Base-by-base conservation (phyloP, 345 rosid genomes). In the Salix arbutifolia region DNA sequence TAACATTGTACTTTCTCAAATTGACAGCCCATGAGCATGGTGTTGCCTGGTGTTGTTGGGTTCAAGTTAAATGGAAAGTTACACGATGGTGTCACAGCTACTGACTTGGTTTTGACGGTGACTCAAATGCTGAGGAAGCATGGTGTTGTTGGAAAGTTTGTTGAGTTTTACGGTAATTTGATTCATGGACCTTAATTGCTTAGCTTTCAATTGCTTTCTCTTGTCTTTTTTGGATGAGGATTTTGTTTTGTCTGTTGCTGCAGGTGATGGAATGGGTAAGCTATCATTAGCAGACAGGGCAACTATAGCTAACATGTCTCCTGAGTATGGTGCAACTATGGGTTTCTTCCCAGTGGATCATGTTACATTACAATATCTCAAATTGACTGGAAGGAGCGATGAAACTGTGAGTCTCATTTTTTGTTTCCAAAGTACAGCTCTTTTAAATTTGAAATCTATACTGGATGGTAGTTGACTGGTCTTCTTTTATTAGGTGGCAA, bases 21-120 rank as follows among this genome's bases (percentile, higher is more conserved):
- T 78, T 76, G 72, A 80, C 83, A 94, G 94, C 89, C 94, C 12
- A 90, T 94, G 97, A 94, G 98, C 88, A 94, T 94, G 98, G 97
- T 94, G 28, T 85, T 94, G 85, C 97, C 95, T 53, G 97, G 96
- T 50, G 96, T 94, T 42, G 94, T 90, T 77, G 97, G 98, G 28
- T 92, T 91, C 83, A 90, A 91, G 80, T 85, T 94, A 74, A 83
- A 83, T 33, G 96, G 94, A 67, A 90, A 84, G 76, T 74, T 94
- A 81, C 67, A 69, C 30, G 79, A 91, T 68, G 98, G 97, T 37
- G 94, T 94, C 71, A 94, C 97, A n/a, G 98, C 98, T 28, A 94
- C 98, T 67, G 97, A 94, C 78, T 85, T 94, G 80, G 98, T 94
- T 80, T 84, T 94, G 83, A 92, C 96, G 4, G 96, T 90, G 70